Evolutionary conservation across 192 early-diverging fungal genomes (phyloP).

Genomic region (Diversispora epigaea): DNA sequence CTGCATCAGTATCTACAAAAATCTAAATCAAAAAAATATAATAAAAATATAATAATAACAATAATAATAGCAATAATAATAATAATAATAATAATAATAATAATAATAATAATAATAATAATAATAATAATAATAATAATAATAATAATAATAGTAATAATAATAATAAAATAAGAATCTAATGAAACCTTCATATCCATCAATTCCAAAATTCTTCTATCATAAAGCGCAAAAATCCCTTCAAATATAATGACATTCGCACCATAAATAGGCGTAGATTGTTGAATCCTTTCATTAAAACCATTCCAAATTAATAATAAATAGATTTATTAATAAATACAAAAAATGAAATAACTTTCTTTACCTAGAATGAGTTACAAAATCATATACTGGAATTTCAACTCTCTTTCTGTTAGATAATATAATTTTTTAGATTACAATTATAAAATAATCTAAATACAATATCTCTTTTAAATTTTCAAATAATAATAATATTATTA

Average conservation of each 20-base stretch:
- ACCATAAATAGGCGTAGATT: slow-evolving; percentile 78
- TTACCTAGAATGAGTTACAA: slow-evolving; percentile 79
- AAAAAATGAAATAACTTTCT: not conserved
- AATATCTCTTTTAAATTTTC: slow-evolving; percentile 27
- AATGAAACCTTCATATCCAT: slow-evolving; percentile 73
- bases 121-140: not conserved
- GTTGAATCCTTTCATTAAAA: slow-evolving; percentile 39
- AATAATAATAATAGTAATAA: not conserved
- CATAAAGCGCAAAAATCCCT: slow-evolving; percentile 96
- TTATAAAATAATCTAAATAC: not conserved
- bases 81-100: not conserved
- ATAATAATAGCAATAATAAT: not conserved
- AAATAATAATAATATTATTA: slow-evolving; percentile 17
- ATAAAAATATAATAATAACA: not conserved
- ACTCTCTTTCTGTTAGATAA: slow-evolving; percentile 51
- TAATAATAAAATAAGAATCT: not conserved
- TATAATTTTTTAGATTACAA: too few species aligned
- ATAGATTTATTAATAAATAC: not conserved
- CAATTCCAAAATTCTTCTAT: slow-evolving; percentile 72
- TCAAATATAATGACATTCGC: slow-evolving; percentile 97
- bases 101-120: not conserved
- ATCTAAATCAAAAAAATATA: slow-evolving; percentile 52
- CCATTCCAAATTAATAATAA: not conserved
- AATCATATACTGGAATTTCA: slow-evolving; percentile 90
- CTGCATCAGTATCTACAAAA: slow-evolving; percentile 94